Percentiles rank a stretch among this genome's conserved stretches.
Conservation (phyloP, 2,329 filamentous ascomycete species). For the Trichoderma sp. region DNA sequence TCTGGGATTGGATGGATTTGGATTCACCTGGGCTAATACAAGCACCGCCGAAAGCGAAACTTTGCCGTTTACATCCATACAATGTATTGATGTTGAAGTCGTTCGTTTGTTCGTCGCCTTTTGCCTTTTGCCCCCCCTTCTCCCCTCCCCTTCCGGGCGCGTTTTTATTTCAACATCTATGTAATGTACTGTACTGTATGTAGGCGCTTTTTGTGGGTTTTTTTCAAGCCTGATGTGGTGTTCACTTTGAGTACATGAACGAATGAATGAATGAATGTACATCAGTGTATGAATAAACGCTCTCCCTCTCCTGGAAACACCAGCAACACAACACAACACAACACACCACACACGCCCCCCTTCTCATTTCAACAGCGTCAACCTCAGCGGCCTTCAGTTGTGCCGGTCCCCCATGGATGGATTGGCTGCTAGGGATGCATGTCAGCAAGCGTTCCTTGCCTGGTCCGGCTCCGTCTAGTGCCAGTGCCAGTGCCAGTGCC, state of each 20-base stretch:
- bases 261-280: neutral
- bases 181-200: too few species aligned
- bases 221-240: neutral
- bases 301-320: neutral
- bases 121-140: neutral
- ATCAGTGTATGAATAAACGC: neutral
- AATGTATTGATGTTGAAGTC: neutral
- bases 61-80: neutral
- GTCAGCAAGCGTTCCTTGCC: constrained; percentile 22
- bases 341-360: neutral
- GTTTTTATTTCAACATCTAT: neutral
- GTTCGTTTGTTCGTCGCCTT: neutral
- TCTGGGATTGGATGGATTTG: neutral
- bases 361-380: neutral
- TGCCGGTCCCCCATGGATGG: constrained; percentile 12
- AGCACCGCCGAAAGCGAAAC: neutral
- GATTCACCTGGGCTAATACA: neutral
- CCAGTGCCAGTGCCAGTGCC: neutral
- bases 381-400: constrained; percentile 11
- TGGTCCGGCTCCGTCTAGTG: constrained; percentile 11
- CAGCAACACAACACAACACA: neutral
- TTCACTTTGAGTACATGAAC: neutral
- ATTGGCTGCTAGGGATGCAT: constrained; percentile 22
- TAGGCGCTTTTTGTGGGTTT: too few species aligned
- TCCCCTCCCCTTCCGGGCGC: neutral